A percentile compares a stretch with the other conserved stretches of the same genome.
Conservation (phyloP, 2,329 filamentous ascomycete genomes). For the Elsinoe ampelina region DNA sequence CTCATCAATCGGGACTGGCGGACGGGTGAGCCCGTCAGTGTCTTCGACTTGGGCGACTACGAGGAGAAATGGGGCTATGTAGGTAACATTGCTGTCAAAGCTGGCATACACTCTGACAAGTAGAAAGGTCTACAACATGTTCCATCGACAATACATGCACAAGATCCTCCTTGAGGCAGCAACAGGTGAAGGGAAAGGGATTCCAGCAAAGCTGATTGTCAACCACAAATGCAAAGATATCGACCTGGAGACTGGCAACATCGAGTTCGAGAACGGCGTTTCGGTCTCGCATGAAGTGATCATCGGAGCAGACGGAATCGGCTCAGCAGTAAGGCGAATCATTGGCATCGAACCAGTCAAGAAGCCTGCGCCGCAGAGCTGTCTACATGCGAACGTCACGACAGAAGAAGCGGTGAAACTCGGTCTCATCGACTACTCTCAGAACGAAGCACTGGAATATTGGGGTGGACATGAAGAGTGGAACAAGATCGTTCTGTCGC, state of each 20-base stretch:
- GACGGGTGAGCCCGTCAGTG: conserved; percentile 56
- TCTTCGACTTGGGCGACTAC: conserved; percentile 56
- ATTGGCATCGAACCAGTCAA: conserved; percentile 55
- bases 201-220: conserved; percentile 44
- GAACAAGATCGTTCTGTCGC: conserved; percentile 63
- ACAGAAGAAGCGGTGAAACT: conserved; percentile 51
- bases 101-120: not conserved
- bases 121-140: conserved; percentile 50
- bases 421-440: conserved; percentile 54
- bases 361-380: conserved; percentile 32
- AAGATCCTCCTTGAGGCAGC: conserved; percentile 55
- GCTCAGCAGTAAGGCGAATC: conserved; percentile 52
- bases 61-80: conserved; percentile 55
- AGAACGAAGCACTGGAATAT: conserved; percentile 55
- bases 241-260: conserved; percentile 36
- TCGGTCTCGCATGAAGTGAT: conserved; percentile 49
- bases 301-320: conserved; percentile 58
- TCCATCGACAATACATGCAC: conserved; percentile 61
- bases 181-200: conserved; percentile 44
- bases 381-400: conserved; percentile 55
- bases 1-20: conserved; percentile 63
- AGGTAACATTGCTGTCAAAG: not conserved
- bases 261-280: conserved; percentile 47
- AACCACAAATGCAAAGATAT: conserved; percentile 44
- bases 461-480: conserved; percentile 59